A percentile compares a stretch with the other conserved stretches of the same genome.
phyloP scores from a whole-genome alignment of 2,329 filamentous ascomycete species.

The Colletotrichum orbiculare region DNA sequence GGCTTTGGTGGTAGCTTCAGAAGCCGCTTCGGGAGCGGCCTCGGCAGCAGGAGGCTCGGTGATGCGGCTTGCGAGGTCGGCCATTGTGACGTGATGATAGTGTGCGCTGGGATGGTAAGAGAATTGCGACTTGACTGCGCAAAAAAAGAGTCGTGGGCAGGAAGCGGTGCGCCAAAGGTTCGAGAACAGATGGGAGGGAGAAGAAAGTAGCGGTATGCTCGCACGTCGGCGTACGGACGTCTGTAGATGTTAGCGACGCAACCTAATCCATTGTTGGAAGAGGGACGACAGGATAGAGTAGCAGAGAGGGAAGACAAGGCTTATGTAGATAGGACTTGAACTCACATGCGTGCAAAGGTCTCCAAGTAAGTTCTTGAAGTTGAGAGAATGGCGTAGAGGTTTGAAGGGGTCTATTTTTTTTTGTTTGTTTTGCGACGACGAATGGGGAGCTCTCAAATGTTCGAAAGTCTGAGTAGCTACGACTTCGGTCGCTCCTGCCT shows the following conservation, averaged over 20 bases:
- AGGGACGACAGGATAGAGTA: not conserved
- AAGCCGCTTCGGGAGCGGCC: conserved; percentile 37
- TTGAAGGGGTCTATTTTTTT: not conserved
- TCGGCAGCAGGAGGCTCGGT: conserved; percentile 54
- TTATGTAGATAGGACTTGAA: not conserved
- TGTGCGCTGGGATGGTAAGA: conserved; percentile 2
- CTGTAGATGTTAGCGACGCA: conserved; percentile 13
- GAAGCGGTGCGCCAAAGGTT: conserved; percentile 28
- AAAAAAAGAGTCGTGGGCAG: conserved; percentile 26
- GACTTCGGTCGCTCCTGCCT: conserved; percentile 30
- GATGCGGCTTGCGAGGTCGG: conserved; percentile 64
- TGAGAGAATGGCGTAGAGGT: not conserved
- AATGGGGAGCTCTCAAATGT: conserved; percentile 18
- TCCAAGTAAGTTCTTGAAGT: not conserved
- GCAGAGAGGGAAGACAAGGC: not conserved
- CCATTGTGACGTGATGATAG: conserved; percentile 47
- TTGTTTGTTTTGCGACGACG: conserved; percentile 12
- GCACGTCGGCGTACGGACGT: conserved; percentile 10
- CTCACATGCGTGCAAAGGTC: conserved; percentile 10
- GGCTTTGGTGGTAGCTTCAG: conserved; percentile 37
- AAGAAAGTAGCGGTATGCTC: conserved; percentile 27
- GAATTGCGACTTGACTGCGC: conserved; percentile 17
- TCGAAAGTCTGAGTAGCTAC: conserved; percentile 28
- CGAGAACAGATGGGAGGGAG: conserved; percentile 25
- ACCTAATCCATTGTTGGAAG: not conserved